These are phyloP conservation scores for Coemansia sp. DNA, from an alignment of 192 early-diverging fungal species.

Conservation along the genomic window DNA sequence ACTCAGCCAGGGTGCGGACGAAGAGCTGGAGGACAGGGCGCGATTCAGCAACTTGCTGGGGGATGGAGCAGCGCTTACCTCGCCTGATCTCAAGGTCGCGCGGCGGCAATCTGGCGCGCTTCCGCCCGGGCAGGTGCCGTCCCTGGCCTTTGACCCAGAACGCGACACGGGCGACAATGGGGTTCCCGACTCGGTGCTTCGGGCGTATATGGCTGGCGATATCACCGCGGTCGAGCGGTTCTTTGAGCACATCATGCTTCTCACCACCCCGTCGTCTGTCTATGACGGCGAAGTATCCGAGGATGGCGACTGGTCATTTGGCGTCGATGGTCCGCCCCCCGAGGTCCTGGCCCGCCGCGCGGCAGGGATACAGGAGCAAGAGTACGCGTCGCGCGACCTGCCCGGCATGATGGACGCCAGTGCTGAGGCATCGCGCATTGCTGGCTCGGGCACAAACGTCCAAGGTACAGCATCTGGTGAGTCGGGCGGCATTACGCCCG, in stretches of 20 bases:
- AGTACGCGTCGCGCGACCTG: slow-evolving; percentile 16
- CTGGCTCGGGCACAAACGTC: slow-evolving; percentile 1
- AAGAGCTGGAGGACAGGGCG: slow-evolving; percentile 22
- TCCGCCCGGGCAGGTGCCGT: background rate
- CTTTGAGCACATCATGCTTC: slow-evolving; percentile 42
- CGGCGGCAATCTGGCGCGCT: slow-evolving; percentile 11
- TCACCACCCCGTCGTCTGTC: slow-evolving; percentile 34
- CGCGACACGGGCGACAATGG: slow-evolving; percentile 29
- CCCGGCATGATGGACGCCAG: slow-evolving; percentile 33
- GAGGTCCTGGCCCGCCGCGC: slow-evolving; percentile 17
- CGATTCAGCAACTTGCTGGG: slow-evolving; percentile 38
- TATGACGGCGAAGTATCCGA: slow-evolving; percentile 31
- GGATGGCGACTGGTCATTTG: slow-evolving; percentile 46
- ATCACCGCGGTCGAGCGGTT: slow-evolving; percentile 41
- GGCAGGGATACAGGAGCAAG: background rate
- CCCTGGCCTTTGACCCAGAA: slow-evolving; percentile 24
- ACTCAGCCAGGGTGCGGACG: slow-evolving; percentile 14
- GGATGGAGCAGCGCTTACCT: slow-evolving; percentile 37
- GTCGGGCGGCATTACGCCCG: no score
- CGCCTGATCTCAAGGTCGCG: slow-evolving; percentile 12
- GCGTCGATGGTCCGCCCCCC: slow-evolving; percentile 37
- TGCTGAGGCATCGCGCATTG: slow-evolving; percentile 15
- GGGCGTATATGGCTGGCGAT: slow-evolving; percentile 41
- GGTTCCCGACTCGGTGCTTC: slow-evolving; percentile 42
- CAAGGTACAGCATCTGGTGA: no score